phyloP scores from a whole-genome alignment of 306 rosid genomes.

The Morella rubra region DNA sequence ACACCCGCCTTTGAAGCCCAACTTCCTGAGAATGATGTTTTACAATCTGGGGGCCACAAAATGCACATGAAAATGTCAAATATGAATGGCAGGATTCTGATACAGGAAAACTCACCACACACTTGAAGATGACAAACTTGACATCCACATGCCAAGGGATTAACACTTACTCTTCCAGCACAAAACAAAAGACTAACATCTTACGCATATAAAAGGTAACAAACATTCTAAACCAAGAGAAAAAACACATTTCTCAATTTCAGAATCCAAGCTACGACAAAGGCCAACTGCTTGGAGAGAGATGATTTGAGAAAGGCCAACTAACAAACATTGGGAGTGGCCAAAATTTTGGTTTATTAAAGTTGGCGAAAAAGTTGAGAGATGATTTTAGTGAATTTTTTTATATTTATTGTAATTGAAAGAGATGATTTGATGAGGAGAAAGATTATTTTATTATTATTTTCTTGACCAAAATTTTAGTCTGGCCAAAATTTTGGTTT shows the following conservation, averaged over 20 bases:
- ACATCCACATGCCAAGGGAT: not conserved
- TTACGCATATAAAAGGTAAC: not conserved
- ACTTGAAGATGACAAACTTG: not conserved
- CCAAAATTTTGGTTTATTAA: too few relatives aligned
- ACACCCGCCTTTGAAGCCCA: constrained; percentile 83
- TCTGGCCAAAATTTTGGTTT: too few relatives aligned
- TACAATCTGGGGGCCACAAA: constrained; percentile 62
- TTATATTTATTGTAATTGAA: too few relatives aligned
- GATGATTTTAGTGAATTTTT: too few relatives aligned
- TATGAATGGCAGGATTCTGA: not conserved
- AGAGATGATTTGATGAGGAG: too few relatives aligned
- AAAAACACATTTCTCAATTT: not conserved
- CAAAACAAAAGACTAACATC: not conserved
- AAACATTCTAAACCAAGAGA: not conserved
- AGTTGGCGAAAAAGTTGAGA: too few relatives aligned
- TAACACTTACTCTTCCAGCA: not conserved
- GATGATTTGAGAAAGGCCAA: not conserved
- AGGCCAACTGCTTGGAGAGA: not conserved
- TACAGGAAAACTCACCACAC: not conserved
- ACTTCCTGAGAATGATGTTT: constrained; percentile 89
- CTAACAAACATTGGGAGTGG: too few relatives aligned
- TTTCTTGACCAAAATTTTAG: too few relatives aligned
- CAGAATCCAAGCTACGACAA: not conserved
- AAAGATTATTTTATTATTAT: too few relatives aligned
- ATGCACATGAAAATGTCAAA: constrained; percentile 10